These are phyloP conservation scores for Acanthamoeba triangularis DNA, from an alignment of 208 protist genomes.

Conservation along the genomic window DNA sequence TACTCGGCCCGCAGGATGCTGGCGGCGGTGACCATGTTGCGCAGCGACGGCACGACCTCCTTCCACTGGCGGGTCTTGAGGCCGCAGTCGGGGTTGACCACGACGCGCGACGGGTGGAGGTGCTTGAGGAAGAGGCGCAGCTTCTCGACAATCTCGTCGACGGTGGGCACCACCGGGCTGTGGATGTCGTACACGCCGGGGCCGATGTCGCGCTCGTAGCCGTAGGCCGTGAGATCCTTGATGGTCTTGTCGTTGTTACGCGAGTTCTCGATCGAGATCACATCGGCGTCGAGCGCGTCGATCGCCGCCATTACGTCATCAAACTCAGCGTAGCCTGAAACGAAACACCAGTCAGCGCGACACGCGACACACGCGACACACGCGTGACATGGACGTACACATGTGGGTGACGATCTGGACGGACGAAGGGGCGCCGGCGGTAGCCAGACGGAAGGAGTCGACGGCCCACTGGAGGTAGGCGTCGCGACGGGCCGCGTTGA, in stretches of 20 bases:
- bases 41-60: constrained; percentile 76
- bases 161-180: constrained; percentile 92
- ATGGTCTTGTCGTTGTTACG: constrained; percentile 90
- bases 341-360: constrained; percentile 87
- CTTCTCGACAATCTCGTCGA: constrained; percentile 91
- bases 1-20: constrained; percentile 19
- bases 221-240: constrained; percentile 92
- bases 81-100: constrained; percentile 95
- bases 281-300: constrained; percentile 93
- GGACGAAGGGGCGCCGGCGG: constrained; percentile 83
- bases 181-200: constrained; percentile 96
- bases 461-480: constrained; percentile 94
- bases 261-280: constrained; percentile 93
- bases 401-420: constrained; percentile 49
- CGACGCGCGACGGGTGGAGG: constrained; percentile 87
- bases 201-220: constrained; percentile 93
- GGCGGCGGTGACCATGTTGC: constrained; percentile 82
- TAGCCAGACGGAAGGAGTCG: constrained; percentile 91
- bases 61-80: constrained; percentile 92
- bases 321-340: constrained; percentile 95
- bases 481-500: constrained; percentile 89
- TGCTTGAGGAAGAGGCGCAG: constrained; percentile 88
- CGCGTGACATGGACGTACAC: not conserved
- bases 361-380: too few relatives aligned
- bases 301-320: constrained; percentile 94